Evolutionary conservation across 306 rosid genomes (phyloP).

Genomic region (Cicer bijugum): DNA sequence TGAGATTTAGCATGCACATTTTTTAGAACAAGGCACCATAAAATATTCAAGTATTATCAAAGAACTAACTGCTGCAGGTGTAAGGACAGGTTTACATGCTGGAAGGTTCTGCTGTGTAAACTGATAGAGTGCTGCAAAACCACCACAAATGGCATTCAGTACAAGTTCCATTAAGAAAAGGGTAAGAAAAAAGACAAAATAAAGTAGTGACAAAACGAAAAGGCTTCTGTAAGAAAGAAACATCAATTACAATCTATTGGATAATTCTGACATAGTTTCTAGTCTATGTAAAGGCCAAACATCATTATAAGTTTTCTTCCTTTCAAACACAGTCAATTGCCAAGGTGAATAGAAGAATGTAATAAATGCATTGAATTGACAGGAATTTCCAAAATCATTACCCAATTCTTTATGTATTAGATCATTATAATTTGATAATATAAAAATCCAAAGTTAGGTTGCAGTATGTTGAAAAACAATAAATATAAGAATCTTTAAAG

Average conservation of each 20-base stretch:
- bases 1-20: slow-evolving; percentile 38
- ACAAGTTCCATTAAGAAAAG: slow-evolving; percentile 22
- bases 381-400: slow-evolving; percentile 7
- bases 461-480: slow-evolving; percentile 18
- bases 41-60: slow-evolving; percentile 44
- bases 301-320: slow-evolving; percentile 22
- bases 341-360: not conserved
- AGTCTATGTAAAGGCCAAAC: slow-evolving; percentile 20
- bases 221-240: slow-evolving; percentile 37
- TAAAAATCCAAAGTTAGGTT: slow-evolving; percentile 20
- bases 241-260: slow-evolving; percentile 20
- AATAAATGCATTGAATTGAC: slow-evolving; percentile 31
- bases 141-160: slow-evolving; percentile 45
- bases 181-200: not conserved
- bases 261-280: slow-evolving; percentile 26
- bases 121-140: slow-evolving; percentile 64
- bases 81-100: slow-evolving; percentile 91
- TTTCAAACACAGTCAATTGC: slow-evolving; percentile 24
- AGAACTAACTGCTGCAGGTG: slow-evolving; percentile 82
- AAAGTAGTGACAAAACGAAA: slow-evolving; percentile 6
- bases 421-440: slow-evolving; percentile 7
- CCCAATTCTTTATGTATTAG: slow-evolving; percentile 19
- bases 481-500: not conserved
- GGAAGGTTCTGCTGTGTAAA: slow-evolving; percentile 95
- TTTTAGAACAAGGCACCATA: slow-evolving; percentile 4